phyloP scores from a whole-genome alignment of 345 rosid species.

The Noccaea bulbosa region DNA sequence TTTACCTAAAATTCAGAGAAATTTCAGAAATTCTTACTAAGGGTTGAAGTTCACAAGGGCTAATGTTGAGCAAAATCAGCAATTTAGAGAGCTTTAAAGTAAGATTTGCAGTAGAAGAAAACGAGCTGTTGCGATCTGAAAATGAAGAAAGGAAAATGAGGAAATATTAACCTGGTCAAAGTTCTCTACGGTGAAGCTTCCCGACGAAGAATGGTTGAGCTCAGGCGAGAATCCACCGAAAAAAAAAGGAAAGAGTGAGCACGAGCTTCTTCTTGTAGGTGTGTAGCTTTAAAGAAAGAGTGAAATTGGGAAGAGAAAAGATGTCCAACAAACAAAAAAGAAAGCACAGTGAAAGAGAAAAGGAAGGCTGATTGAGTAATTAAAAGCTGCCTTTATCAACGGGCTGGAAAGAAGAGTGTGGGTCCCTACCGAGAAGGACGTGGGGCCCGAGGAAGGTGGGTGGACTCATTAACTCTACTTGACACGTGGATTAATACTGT shows the following conservation, averaged over 20 bases:
- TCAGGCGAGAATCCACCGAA: conserved; percentile 1
- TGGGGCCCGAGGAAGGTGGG: conserved; percentile 45
- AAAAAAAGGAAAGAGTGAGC: neutral
- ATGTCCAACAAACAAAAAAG: neutral
- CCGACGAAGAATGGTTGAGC: conserved; percentile 15
- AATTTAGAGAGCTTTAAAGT: neutral
- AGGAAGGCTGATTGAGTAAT: conserved; percentile 22
- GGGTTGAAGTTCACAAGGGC: neutral
- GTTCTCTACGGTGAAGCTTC: neutral
- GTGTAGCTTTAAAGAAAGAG: conserved; percentile 21
- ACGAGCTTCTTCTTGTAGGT: conserved; percentile 36
- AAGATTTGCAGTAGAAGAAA: neutral
- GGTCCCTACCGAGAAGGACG: conserved; percentile 19
- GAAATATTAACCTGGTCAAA: conserved; percentile 1
- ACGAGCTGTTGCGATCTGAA: conserved; percentile 17
- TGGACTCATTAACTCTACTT: conserved; percentile 29
- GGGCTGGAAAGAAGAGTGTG: conserved; percentile 42
- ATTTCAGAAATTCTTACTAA: neutral
- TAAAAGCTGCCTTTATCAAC: conserved; percentile 45
- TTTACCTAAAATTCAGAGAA: neutral
- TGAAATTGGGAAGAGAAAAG: conserved; percentile 15
- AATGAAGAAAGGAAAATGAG: conserved; percentile 14
- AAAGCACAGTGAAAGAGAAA: conserved; percentile 42
- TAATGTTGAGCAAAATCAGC: neutral
- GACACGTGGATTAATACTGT: conserved; percentile 16